These are phyloP conservation scores for Camelina laxa DNA, from an alignment of 345 rosid genomes.

Conservation along the genomic window DNA sequence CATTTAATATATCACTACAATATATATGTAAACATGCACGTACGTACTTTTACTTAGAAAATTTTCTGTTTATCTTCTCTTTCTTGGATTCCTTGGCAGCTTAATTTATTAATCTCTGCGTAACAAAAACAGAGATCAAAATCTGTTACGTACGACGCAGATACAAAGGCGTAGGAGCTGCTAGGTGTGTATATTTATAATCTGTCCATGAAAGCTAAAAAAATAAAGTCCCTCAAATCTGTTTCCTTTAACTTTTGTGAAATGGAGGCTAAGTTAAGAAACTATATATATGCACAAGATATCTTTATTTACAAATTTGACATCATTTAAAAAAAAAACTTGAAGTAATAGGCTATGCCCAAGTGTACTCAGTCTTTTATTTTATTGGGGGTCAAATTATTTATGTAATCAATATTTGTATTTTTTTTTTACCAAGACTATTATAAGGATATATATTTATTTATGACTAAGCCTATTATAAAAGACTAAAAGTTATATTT, in stretches of 20 bases:
- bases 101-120: background rate
- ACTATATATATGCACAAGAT: too few species aligned
- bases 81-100: conserved; percentile 19
- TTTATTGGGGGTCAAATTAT: too few species aligned
- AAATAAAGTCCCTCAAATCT: background rate
- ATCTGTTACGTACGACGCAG: background rate
- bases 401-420: too few species aligned
- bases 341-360: background rate
- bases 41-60: background rate
- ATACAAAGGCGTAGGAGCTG: background rate
- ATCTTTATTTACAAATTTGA: conserved; percentile 6
- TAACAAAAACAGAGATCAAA: conserved; percentile 13
- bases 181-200: background rate
- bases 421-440: too few species aligned
- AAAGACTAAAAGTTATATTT: too few species aligned
- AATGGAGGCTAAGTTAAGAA: background rate
- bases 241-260: conserved; percentile 9
- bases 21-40: conserved; percentile 13
- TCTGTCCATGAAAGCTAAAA: background rate
- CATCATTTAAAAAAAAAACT: background rate
- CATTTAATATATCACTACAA: background rate
- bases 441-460: too few species aligned
- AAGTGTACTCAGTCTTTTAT: too few species aligned
- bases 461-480: too few species aligned
- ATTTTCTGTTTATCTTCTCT: background rate